Evolutionary conservation across 2,329 filamentous ascomycete species (phyloP).

Genomic region (Calonectria leucothoes): DNA sequence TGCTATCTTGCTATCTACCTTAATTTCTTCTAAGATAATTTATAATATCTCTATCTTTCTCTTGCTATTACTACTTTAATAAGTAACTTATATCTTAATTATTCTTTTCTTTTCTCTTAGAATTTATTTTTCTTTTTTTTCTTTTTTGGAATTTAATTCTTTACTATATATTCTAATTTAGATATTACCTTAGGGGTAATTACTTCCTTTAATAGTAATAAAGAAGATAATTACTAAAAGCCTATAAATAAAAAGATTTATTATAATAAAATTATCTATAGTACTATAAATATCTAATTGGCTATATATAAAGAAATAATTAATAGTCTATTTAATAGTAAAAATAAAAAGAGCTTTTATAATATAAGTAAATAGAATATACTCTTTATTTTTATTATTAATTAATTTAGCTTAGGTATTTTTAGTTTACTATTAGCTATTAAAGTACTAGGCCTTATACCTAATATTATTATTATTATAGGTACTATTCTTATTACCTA

Average conservation of each 20-base stretch:
- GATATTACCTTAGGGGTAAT: background rate
- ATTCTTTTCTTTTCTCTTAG: background rate
- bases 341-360: slow-evolving; percentile 17
- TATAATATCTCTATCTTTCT: background rate
- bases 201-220: background rate
- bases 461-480: slow-evolving; percentile 18
- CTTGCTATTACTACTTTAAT: background rate
- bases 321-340: slow-evolving; percentile 1
- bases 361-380: slow-evolving; percentile 21
- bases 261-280: background rate
- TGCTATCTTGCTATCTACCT: background rate
- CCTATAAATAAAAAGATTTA: background rate
- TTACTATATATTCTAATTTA: background rate
- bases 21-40: background rate
- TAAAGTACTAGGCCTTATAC: slow-evolving; percentile 23
- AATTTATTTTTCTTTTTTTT: background rate
- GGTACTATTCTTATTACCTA: slow-evolving; percentile 11
- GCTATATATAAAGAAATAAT: background rate
- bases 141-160: too few relatives aligned
- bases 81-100: background rate
- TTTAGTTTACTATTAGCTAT: slow-evolving; percentile 20
- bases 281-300: background rate
- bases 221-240: background rate
- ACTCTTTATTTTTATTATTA: slow-evolving; percentile 23
- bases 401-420: slow-evolving; percentile 23